Conservation (phyloP, 1,284 basidiomycete species). For the Bondarzewia mesenterica region DNA sequence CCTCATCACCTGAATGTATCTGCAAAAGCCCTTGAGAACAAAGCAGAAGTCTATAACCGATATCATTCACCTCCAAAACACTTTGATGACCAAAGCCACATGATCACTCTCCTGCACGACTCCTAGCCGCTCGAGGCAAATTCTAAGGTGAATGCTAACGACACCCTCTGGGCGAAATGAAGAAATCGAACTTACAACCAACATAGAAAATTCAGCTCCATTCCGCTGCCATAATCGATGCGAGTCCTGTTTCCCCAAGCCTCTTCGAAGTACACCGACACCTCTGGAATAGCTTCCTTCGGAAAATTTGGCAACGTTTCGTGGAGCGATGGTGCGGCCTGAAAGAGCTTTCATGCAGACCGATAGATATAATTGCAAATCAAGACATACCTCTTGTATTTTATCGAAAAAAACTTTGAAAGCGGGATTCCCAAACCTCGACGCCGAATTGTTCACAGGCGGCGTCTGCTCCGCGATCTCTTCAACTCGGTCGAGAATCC, state of each 20-base stretch:
- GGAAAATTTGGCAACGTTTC: constrained; percentile 49
- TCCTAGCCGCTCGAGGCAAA: constrained; percentile 75
- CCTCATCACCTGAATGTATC: constrained; percentile 88
- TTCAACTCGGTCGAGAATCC: constrained; percentile 64
- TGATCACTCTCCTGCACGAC: constrained; percentile 65
- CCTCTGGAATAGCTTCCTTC: constrained; percentile 50
- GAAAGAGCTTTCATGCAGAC: background rate
- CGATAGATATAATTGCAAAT: background rate
- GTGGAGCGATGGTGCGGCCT: constrained; percentile 49
- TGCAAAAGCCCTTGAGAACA: constrained; percentile 19
- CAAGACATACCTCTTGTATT: constrained; percentile 51
- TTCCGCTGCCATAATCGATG: constrained; percentile 98
- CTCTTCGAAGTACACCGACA: constrained; percentile 79
- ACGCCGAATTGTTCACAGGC: constrained; percentile 84
- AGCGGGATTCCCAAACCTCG: constrained; percentile 95
- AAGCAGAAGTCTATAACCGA: background rate
- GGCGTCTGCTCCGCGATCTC: constrained; percentile 64
- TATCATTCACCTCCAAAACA: constrained; percentile 81
- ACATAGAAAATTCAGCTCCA: constrained; percentile 97
- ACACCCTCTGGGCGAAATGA: background rate
- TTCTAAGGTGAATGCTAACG: constrained; percentile 34
- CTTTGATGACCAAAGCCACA: constrained; percentile 70
- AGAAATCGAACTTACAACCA: constrained; percentile 68
- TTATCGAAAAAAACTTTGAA: constrained; percentile 90
- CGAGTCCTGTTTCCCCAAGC: constrained; percentile 88